Conservation (phyloP, 805 yeast species). For the Barnettozyma sp. region DNA sequence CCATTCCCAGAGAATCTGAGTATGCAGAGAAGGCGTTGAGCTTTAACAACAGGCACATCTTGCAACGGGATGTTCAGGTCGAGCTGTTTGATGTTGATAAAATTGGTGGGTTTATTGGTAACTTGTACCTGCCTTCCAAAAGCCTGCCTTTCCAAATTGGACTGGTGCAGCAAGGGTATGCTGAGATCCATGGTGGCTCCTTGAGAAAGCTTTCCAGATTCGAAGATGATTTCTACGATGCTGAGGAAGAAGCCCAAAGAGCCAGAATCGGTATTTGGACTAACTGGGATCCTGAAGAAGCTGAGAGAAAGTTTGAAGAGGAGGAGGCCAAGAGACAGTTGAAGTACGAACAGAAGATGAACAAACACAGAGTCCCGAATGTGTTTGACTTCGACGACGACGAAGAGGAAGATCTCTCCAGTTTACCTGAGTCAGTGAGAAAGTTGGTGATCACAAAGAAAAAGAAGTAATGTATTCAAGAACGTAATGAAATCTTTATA, state of each 20-base stretch:
- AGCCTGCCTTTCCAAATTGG: conserved; percentile 50
- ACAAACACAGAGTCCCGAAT: conserved; percentile 19
- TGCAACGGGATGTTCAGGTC: conserved; percentile 70
- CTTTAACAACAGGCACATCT: conserved; percentile 44
- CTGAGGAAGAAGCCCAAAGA: conserved; percentile 55
- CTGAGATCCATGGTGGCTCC: conserved; percentile 58
- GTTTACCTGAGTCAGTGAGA: conserved; percentile 25
- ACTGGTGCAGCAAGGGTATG: conserved; percentile 57
- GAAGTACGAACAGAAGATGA: conserved; percentile 21
- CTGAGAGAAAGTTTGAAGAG: conserved; percentile 25
- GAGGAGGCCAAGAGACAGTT: conserved; percentile 22
- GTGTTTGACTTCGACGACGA: conserved; percentile 23
- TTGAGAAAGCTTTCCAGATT: conserved; percentile 51
- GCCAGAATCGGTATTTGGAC: conserved; percentile 62
- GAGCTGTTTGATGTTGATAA: conserved; percentile 66
- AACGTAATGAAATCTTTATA: neutral
- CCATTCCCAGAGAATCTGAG: conserved; percentile 30
- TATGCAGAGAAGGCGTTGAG: conserved; percentile 45
- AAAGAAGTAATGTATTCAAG: neutral
- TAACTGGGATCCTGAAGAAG: conserved; percentile 41
- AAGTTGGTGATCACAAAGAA: conserved; percentile 18
- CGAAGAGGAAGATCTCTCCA: conserved; percentile 22
- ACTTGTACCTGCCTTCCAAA: conserved; percentile 46
- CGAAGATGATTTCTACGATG: conserved; percentile 46
- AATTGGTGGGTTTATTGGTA: conserved; percentile 76